Evolutionary conservation across 352 stramenopile species (phyloP), one percentile per base, ranked within the genome.

Genomic region (Globisporangium emineosum): DNA sequence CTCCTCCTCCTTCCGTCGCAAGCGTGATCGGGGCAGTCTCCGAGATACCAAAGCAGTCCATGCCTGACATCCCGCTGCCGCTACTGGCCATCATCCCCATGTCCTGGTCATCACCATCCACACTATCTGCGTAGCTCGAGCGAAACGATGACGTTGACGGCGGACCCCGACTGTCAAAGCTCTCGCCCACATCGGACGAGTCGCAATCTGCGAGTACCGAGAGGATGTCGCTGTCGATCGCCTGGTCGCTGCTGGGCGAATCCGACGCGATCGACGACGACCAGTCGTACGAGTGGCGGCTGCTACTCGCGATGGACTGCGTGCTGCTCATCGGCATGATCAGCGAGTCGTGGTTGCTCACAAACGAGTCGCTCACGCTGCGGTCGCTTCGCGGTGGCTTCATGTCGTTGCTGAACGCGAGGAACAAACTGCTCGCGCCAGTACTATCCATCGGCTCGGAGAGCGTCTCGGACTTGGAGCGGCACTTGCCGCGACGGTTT

Each of bases 201-300:
- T 86, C 78, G 51, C 72, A 89, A 52, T 76, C 79, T 0, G 80
- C 82, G 21, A 91, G 68, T 3, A 91, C 77, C 6, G 82, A 91
- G 21, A 91, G 68, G 66, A 91, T 91, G 51, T 91, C 82, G 29
- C 78, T 89, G 67, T 91, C 82, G 49, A 91, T 91, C 1, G 80
- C 78, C 1, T 89, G 77, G 1, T 91, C 80, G 49, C 79, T 91
- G 5, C 77, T 82, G 3, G 79, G 73, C 42, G 47, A 67, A 51
- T 64, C 67, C 37, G 58, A 68, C 32, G 27, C 64, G 62, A 78
- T 17, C 7, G 51, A 54, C 40, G 71, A 56, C 35, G 71, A 66
- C 74, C 76, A 84, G 29, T 78, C 71, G 35, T 79, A 83, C 5
- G 75, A 68, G 54, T 58, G 27, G 64, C 56, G 49, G 59, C 42